Evolutionary conservation across 1,284 basidiomycete species (phyloP).

Genomic region (Rhodotorula sp.): DNA sequence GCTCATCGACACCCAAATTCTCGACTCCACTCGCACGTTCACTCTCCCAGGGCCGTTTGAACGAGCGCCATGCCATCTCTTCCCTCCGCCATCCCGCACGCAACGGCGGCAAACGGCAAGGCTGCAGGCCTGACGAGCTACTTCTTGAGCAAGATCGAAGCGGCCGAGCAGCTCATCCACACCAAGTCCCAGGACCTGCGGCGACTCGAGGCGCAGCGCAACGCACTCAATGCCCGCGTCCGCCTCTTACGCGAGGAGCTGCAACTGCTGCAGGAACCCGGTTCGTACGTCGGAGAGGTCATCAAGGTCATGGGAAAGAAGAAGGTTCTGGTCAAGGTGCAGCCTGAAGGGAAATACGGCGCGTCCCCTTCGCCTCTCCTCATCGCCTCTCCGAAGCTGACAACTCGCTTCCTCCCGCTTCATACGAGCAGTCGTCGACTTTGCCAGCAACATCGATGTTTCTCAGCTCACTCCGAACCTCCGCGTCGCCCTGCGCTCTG

Average conservation of each 20-base stretch:
- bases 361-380: conserved; percentile 37
- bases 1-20: no score
- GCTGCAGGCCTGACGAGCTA: conserved; percentile 55
- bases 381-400: neutral
- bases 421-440: conserved; percentile 73
- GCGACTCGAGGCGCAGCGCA: conserved; percentile 92
- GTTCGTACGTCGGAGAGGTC: conserved; percentile 95
- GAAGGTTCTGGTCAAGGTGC: conserved; percentile 96
- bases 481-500: conserved; percentile 91
- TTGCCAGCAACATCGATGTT: conserved; percentile 84
- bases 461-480: conserved; percentile 77
- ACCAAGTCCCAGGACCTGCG: conserved; percentile 95
- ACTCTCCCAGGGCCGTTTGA: no score
- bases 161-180: conserved; percentile 87
- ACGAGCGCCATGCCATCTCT: conserved; percentile 21
- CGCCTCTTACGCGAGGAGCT: conserved; percentile 87
- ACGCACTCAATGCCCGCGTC: conserved; percentile 92
- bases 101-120: conserved; percentile 7
- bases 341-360: conserved; percentile 99
- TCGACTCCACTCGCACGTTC: no score
- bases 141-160: conserved; percentile 93
- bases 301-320: conserved; percentile 99
- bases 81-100: conserved; percentile 4
- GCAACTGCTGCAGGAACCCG: conserved; percentile 92
- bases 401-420: neutral